A percentile compares a stretch with the other conserved stretches of the same genome.
Conservation (phyloP, 192 early-diverging fungal genomes). For the Entomortierella lignicola region DNA sequence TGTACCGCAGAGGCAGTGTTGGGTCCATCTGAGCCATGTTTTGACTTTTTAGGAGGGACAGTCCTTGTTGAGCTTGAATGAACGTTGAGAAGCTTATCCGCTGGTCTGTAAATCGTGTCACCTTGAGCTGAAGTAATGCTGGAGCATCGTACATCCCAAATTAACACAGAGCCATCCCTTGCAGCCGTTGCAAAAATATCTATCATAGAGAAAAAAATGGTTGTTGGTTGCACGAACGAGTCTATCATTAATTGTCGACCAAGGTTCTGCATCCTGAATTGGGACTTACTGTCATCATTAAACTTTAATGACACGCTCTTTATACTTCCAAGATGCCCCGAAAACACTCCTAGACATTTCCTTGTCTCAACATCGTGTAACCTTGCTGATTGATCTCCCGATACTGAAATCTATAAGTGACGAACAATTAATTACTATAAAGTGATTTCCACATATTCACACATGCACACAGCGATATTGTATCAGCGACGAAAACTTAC, state of each 20-base stretch:
- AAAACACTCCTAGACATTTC: constrained; percentile 63
- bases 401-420: constrained; percentile 67
- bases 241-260: neutral
- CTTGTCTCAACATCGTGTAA: constrained; percentile 83
- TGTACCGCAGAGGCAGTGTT: constrained; percentile 64
- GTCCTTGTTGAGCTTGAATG: constrained; percentile 21
- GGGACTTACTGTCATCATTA: constrained; percentile 65
- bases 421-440: too few relatives aligned
- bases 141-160: constrained; percentile 82
- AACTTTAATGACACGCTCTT: constrained; percentile 74
- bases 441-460: neutral
- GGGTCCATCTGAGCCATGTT: constrained; percentile 36
- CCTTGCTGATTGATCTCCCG: constrained; percentile 78
- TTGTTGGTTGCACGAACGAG: neutral
- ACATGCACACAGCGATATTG: neutral
- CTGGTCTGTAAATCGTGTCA: constrained; percentile 28
- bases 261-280: too few relatives aligned
- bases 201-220: constrained; percentile 26
- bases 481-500: too few relatives aligned
- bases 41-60: constrained; percentile 31
- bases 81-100: constrained; percentile 32
- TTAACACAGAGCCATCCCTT: constrained; percentile 78
- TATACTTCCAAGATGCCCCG: constrained; percentile 76
- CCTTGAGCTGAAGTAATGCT: constrained; percentile 52
- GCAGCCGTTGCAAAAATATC: constrained; percentile 76